A percentile compares a stretch with the other conserved stretches of the same genome.
Conservation (phyloP, 2,329 filamentous ascomycete genomes). For the Pseudocercospora vitis region DNA sequence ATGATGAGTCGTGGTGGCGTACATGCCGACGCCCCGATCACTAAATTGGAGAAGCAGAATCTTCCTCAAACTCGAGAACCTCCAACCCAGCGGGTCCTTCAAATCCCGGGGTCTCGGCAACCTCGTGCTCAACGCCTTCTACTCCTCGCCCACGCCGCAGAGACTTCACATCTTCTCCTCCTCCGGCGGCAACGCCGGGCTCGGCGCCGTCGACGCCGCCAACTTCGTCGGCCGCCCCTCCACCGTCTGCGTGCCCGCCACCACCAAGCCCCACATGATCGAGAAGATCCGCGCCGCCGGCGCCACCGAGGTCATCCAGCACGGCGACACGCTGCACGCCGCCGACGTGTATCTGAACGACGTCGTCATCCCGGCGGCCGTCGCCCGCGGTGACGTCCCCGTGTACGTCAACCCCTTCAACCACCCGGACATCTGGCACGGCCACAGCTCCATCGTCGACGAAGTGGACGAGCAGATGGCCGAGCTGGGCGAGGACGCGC, state of each 20-base stretch:
- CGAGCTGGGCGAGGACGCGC: conserved; percentile 42
- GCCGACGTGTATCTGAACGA: conserved; percentile 67
- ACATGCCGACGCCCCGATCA: conserved; percentile 10
- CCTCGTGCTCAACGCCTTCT: conserved; percentile 46
- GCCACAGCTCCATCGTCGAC: conserved; percentile 60
- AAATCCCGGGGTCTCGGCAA: conserved; percentile 75
- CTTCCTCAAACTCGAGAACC: conserved; percentile 81
- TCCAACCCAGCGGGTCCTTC: conserved; percentile 86
- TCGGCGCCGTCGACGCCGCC: conserved; percentile 76
- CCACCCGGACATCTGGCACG: conserved; percentile 66
- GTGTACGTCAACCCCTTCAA: conserved; percentile 73
- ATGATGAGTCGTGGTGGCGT: too few relatives aligned
- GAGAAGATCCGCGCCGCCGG: conserved; percentile 68
- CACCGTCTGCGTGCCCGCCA: conserved; percentile 72
- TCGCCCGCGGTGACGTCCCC: conserved; percentile 46
- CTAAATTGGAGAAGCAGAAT: conserved; percentile 60
- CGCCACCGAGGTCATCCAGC: conserved; percentile 64
- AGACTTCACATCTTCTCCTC: conserved; percentile 71
- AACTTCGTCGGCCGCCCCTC: conserved; percentile 62
- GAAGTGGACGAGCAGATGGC: conserved; percentile 48
- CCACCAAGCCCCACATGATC: conserved; percentile 68
- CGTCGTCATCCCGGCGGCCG: conserved; percentile 50
- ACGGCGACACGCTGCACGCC: conserved; percentile 67
- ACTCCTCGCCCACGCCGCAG: conserved; percentile 29
- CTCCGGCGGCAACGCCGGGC: conserved; percentile 79